phyloP scores from a whole-genome alignment of 768 basidiomycete genomes.

The Hygrocybe punicea region DNA sequence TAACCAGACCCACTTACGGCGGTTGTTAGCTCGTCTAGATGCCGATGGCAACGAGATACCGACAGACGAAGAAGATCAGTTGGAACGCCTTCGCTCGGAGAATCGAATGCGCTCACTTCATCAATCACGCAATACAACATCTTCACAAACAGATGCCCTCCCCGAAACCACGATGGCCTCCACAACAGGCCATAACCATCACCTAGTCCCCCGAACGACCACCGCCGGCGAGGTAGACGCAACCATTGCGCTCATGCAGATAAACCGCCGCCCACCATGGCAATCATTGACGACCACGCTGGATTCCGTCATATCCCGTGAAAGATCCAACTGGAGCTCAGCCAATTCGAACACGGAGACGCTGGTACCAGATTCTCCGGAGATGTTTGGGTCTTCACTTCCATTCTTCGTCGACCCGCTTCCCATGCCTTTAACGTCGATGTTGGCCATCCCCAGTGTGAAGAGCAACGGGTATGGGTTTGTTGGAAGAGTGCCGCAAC shows the following conservation, averaged over 20 bases:
- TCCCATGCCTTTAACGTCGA: slow-evolving; percentile 54
- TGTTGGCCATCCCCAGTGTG: slow-evolving; percentile 34
- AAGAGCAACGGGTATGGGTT: slow-evolving; percentile 14
- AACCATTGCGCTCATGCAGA: slow-evolving; percentile 2
- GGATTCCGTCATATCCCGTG: not conserved
- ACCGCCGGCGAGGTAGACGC: slow-evolving; percentile 5
- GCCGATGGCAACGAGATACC: slow-evolving; percentile 63
- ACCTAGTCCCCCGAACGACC: not conserved
- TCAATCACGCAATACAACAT: slow-evolving; percentile 22
- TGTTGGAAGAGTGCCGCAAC: slow-evolving; percentile 29
- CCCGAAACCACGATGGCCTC: not conserved
- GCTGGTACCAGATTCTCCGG: not conserved
- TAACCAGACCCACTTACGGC: not conserved
- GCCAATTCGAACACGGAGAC: not conserved
- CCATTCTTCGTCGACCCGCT: slow-evolving; percentile 46
- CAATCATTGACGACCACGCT: not conserved
- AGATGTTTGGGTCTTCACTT: slow-evolving; percentile 14
- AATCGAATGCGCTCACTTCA: slow-evolving; percentile 40
- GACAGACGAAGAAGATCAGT: slow-evolving; percentile 57
- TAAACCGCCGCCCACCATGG: not conserved
- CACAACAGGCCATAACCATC: not conserved
- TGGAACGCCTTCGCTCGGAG: slow-evolving; percentile 50
- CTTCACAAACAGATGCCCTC: slow-evolving; percentile 5
- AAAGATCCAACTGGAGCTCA: not conserved
- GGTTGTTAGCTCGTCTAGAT: slow-evolving; percentile 43